These are phyloP conservation scores for Nakaseomyces bracarensis DNA, from an alignment of 1,139 yeast species.

Conservation along the genomic window DNA sequence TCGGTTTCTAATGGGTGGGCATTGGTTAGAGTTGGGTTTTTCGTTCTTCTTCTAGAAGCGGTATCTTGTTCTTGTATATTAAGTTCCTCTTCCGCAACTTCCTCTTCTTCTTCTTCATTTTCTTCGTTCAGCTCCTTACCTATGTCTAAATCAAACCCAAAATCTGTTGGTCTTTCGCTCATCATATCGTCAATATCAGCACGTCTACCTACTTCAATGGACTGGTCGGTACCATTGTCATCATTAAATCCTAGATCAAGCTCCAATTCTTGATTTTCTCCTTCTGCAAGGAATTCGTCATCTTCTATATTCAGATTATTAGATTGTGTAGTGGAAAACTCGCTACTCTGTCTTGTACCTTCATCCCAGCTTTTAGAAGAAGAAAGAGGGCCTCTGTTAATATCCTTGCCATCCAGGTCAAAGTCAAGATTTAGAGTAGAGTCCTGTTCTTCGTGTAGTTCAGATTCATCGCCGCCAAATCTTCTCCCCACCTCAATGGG, in stretches of 20 bases:
- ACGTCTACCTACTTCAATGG: slow-evolving; percentile 40
- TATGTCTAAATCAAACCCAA: slow-evolving; percentile 31
- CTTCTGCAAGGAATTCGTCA: slow-evolving; percentile 15
- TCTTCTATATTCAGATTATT: slow-evolving; percentile 11
- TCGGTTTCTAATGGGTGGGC: slow-evolving; percentile 22
- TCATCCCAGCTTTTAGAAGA: slow-evolving; percentile 40
- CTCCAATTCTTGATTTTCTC: slow-evolving; percentile 12
- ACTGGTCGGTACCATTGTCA: slow-evolving; percentile 38
- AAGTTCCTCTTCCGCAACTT: background rate
- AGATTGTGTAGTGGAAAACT: slow-evolving; percentile 8
- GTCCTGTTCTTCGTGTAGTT: slow-evolving; percentile 15
- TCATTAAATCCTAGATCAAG: slow-evolving; percentile 15
- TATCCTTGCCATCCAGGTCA: slow-evolving; percentile 19
- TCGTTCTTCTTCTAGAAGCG: background rate
- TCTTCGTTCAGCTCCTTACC: slow-evolving; percentile 16
- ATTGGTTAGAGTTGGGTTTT: slow-evolving; percentile 12
- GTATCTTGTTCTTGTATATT: background rate
- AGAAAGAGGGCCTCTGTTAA: slow-evolving; percentile 10
- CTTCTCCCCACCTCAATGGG: slow-evolving; percentile 31
- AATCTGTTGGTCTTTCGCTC: slow-evolving; percentile 21
- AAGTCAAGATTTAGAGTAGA: slow-evolving; percentile 31
- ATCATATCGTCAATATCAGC: slow-evolving; percentile 8
- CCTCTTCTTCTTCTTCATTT: background rate
- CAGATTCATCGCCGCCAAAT: slow-evolving; percentile 36
- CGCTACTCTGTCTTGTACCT: slow-evolving; percentile 48